Evolutionary conservation across 2,329 filamentous ascomycete species (phyloP), one percentile per base, ranked within the genome.

Genomic region (Colletotrichum sojae): DNA sequence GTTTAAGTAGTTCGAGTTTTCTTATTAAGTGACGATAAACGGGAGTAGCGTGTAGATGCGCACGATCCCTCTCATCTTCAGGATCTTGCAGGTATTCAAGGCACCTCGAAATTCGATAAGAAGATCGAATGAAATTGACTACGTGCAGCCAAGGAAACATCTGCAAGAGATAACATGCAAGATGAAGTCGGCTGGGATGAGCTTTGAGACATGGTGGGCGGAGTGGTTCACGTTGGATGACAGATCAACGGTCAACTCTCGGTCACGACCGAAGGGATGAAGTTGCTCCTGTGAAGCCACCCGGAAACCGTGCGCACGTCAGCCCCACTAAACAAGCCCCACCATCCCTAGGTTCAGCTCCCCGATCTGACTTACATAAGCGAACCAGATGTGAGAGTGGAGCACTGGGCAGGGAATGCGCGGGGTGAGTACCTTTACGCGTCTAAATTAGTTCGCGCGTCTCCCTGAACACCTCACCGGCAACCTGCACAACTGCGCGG

Each of bases 371-470:
- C 53, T 51, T 52, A 51, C 16, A 25, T 51, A 52, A 46, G 46
- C 40, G 6, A 18, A 39, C 31, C 27, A 25, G 15, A 39, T 25
- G 36, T 16, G 56, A 27, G 45, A 4, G 43, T 53, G 39, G 60
- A 13, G 49, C 31, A 6, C 13, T 25, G 36, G 20, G 43, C 57
- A 62, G 49, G 58, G 48, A 46, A 43, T 36, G 48, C 61, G 61
- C 65, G 65, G 60, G 65, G 48, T 67, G 64, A n/a, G 55, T 13
- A 36, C 13, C 31, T 36, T 45, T 40, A 68, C 66, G 66, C 66
- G 66, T 68, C 54, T 55, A 55, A 54, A 68, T 68, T 45, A 25
- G 40, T 57, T 43, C 40, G 13, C 66, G 66, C 61, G 66, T 68
- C 20, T 54, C 48, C 53, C 12, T 58, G 25, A 39, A 27, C 48